Percentiles rank a stretch among this genome's conserved stretches.
These are phyloP conservation scores for Candolleomyces aberdarensis DNA, from an alignment of 768 basidiomycete genomes.

Conservation along the genomic window DNA sequence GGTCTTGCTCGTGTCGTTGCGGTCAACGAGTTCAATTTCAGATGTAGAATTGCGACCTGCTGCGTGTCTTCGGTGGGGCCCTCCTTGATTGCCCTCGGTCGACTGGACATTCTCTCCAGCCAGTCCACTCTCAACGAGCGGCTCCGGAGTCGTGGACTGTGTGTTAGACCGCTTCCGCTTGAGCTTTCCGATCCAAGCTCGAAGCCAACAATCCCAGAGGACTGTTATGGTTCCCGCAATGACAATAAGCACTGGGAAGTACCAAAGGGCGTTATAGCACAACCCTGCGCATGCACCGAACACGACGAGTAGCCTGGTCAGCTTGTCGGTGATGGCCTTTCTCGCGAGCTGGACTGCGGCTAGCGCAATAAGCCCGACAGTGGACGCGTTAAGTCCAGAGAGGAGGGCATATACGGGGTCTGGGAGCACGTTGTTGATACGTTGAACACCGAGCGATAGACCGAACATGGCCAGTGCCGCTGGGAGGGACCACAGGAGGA, in stretches of 20 bases:
- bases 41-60: neutral
- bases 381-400: constrained; percentile 51
- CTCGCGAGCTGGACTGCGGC: constrained; percentile 46
- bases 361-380: constrained; percentile 52
- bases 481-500: constrained; percentile 45
- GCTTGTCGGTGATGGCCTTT: constrained; percentile 42
- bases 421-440: constrained; percentile 41
- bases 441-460: constrained; percentile 42
- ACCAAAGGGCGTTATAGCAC: constrained; percentile 52
- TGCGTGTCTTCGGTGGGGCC: neutral
- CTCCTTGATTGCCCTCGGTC: neutral
- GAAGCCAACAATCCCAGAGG: constrained; percentile 33
- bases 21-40: neutral
- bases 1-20: neutral
- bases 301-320: constrained; percentile 41
- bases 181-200: constrained; percentile 14
- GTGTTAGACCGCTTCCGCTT: constrained; percentile 10
- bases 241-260: constrained; percentile 44
- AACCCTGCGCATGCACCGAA: constrained; percentile 43
- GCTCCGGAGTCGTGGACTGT: constrained; percentile 2
- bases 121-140: neutral
- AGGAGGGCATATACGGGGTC: constrained; percentile 44
- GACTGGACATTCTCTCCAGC: neutral
- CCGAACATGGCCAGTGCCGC: constrained; percentile 46
- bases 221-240: constrained; percentile 36